Conservation (phyloP, 208 protist genomes). For the Trypanosoma scelopori region DNA sequence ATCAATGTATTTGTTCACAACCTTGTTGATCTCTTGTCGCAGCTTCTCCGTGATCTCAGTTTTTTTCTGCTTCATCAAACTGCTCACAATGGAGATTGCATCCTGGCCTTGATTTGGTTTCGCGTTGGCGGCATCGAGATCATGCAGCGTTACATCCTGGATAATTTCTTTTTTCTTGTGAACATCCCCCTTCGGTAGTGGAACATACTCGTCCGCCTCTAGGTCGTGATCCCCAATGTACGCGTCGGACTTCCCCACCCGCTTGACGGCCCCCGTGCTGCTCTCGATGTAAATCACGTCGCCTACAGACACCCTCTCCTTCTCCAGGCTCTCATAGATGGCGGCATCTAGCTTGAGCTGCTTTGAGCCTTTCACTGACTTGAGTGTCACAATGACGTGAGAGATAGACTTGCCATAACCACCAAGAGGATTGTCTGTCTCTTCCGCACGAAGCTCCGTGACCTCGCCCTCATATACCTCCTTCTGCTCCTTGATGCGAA, state of each 20-base stretch:
- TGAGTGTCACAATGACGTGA: constrained; percentile 98
- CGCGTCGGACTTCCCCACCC: constrained; percentile 94
- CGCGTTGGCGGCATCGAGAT: constrained; percentile 99
- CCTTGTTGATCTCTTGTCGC: constrained; percentile 99
- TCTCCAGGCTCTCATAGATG: constrained; percentile 99
- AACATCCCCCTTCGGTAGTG: constrained; percentile 99
- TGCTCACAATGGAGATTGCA: constrained; percentile 96
- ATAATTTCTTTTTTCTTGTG: constrained; percentile 99
- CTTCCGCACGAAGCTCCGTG: constrained; percentile 98
- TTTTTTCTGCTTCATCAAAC: constrained; percentile 99
- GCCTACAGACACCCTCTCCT: constrained; percentile 98
- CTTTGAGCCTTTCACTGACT: constrained; percentile 98
- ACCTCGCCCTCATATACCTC: constrained; percentile 99
- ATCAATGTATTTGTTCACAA: constrained; percentile 99
- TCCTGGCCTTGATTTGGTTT: constrained; percentile 97
- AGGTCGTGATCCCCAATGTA: constrained; percentile 97
- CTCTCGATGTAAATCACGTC: constrained; percentile 99
- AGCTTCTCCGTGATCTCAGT: constrained; percentile 99
- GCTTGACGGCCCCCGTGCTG: constrained; percentile 97
- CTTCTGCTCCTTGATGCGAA: constrained; percentile 99
- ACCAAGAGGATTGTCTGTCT: constrained; percentile 98
- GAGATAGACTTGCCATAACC: constrained; percentile 98
- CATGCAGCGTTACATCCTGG: constrained; percentile 99
- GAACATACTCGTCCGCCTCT: constrained; percentile 99
- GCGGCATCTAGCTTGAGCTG: constrained; percentile 98